A percentile compares a stretch with the other conserved stretches of the same genome.
Conservation (phyloP, 345 rosid genomes). For the Arabidopsis thaliana region DNA sequence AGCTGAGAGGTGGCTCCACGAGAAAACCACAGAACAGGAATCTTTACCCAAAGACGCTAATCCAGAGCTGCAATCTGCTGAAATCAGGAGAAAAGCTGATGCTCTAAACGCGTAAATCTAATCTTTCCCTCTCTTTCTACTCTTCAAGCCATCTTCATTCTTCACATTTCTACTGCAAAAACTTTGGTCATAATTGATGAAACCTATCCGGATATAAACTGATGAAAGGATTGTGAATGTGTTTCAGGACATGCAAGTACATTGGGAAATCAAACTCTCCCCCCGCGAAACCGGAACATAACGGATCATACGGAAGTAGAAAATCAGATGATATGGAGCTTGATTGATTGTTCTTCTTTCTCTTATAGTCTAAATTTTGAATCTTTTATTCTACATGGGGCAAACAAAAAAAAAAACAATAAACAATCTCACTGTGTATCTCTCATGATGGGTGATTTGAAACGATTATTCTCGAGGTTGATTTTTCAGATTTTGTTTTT, state of each 20-base stretch:
- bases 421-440: slow-evolving; percentile 16
- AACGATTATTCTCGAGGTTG: slow-evolving; percentile 9
- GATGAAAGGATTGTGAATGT: slow-evolving; percentile 31
- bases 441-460: slow-evolving; percentile 16
- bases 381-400: slow-evolving; percentile 6
- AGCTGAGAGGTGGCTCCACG: slow-evolving; percentile 74
- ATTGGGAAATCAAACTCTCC: slow-evolving; percentile 46
- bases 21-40: slow-evolving; percentile 58
- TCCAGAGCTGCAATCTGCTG: slow-evolving; percentile 63
- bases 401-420: background rate
- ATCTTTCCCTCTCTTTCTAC: background rate
- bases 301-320: slow-evolving; percentile 35
- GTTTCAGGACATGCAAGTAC: slow-evolving; percentile 50
- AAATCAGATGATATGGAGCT: slow-evolving; percentile 46
- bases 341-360: slow-evolving; percentile 27
- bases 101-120: slow-evolving; percentile 55
- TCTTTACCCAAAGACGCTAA: slow-evolving; percentile 56
- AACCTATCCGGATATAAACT: slow-evolving; percentile 1
- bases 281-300: slow-evolving; percentile 33
- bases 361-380: slow-evolving; percentile 8
- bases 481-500: background rate
- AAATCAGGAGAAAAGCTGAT: slow-evolving; percentile 63
- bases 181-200: background rate
- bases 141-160: slow-evolving; percentile 22
- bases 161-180: background rate